phyloP scores from a whole-genome alignment of 106 monocot species.

The Dendrobium chrysotoxum region DNA sequence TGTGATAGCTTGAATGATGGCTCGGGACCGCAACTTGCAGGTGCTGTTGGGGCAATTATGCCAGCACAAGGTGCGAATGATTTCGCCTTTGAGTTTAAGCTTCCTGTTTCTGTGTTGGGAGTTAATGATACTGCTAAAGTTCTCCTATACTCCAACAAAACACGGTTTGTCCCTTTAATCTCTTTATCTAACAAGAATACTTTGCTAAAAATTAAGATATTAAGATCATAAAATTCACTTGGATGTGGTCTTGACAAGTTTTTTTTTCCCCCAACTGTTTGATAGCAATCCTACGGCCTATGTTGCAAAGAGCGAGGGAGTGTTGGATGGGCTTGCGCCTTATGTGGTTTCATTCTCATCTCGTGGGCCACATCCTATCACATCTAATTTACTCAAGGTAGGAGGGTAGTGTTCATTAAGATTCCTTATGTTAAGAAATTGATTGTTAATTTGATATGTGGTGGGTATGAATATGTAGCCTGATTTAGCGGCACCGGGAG shows the following conservation, averaged over 20 bases:
- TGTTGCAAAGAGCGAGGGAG: conserved; percentile 15
- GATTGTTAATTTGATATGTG: background rate
- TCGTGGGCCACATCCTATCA: conserved; percentile 27
- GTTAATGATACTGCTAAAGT: background rate
- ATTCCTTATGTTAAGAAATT: background rate
- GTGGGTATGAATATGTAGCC: conserved; percentile 3
- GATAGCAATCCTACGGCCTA: conserved; percentile 19
- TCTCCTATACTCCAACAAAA: conserved; percentile 8
- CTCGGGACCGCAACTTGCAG: conserved; percentile 9
- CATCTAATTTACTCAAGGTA: conserved; percentile 25
- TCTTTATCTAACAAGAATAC: no score
- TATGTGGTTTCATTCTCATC: conserved; percentile 24
- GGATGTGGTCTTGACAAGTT: background rate
- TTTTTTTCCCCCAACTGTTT: background rate
- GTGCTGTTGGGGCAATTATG: conserved; percentile 23
- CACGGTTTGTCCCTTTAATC: background rate
- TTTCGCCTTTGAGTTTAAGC: conserved; percentile 11
- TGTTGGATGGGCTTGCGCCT: conserved; percentile 14
- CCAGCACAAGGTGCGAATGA: background rate
- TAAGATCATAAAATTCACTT: no score
- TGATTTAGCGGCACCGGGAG: conserved; percentile 16
- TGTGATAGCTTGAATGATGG: conserved; percentile 7
- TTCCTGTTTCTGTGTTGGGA: conserved; percentile 10
- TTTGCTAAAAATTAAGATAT: no score
- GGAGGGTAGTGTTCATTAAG: no score